Evolutionary conservation across 176 grass and related monocot genomes (phyloP).

Genomic region (Zoysia pacifica): DNA sequence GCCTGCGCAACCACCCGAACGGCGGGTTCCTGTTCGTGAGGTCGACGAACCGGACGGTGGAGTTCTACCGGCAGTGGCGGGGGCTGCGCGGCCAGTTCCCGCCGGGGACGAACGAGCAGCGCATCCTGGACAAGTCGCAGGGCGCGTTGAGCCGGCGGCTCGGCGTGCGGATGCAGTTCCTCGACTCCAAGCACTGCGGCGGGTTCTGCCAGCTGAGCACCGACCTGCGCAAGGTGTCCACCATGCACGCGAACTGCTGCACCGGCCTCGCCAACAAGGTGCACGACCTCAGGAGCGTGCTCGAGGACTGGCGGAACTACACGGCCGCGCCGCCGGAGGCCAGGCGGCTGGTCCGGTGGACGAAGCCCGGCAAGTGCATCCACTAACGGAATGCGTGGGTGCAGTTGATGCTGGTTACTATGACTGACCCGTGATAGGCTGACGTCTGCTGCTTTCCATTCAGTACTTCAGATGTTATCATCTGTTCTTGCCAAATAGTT

Average conservation of each 20-base stretch:
- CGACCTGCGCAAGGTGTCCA: constrained; percentile 68
- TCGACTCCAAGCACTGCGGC: constrained; percentile 69
- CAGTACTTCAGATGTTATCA: not conserved
- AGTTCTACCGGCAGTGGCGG: constrained; percentile 78
- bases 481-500: not conserved
- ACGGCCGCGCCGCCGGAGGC: constrained; percentile 37
- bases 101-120: constrained; percentile 62
- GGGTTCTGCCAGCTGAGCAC: constrained; percentile 73
- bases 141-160: not conserved
- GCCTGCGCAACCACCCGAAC: constrained; percentile 61
- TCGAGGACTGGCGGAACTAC: constrained; percentile 72
- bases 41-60: constrained; percentile 46
- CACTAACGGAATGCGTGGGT: not conserved
- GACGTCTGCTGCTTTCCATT: not conserved
- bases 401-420: not conserved
- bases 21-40: constrained; percentile 69
- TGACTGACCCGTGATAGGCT: not conserved
- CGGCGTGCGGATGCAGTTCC: constrained; percentile 65
- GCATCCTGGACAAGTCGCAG: constrained; percentile 49
- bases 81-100: constrained; percentile 44
- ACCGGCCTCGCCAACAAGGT: constrained; percentile 65
- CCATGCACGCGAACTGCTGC: constrained; percentile 89
- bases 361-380: constrained; percentile 48
- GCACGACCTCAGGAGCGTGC: constrained; percentile 53
- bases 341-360: constrained; percentile 42